Evolutionary conservation across 2,329 filamentous ascomycete species (phyloP).

Genomic region (Corniculantispora saksenae): DNA sequence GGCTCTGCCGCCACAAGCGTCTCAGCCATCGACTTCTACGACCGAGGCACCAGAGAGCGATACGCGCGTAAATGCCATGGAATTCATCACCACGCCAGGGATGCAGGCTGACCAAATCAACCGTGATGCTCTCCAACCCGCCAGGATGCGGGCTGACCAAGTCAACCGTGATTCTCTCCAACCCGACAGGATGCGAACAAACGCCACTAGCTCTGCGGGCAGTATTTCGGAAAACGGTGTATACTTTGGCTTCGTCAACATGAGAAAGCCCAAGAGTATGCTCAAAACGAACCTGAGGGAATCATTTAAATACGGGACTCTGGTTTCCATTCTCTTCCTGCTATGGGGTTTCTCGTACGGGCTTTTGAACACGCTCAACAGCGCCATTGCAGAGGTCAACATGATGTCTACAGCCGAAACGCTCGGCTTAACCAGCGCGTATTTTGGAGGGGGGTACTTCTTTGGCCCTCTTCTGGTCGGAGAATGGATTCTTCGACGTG

Average conservation of each 20-base stretch:
- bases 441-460: constrained; percentile 71
- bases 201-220: constrained; percentile 37
- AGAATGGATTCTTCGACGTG: constrained; percentile 68
- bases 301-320: constrained; percentile 69
- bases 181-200: constrained; percentile 27
- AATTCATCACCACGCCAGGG: constrained; percentile 50
- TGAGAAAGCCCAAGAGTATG: constrained; percentile 69
- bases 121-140: neutral
- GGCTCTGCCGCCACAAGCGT: neutral
- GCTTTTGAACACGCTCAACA: constrained; percentile 78
- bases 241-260: constrained; percentile 78
- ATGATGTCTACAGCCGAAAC: constrained; percentile 62
- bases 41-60: constrained; percentile 26
- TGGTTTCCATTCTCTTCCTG: constrained; percentile 81
- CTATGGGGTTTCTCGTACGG: constrained; percentile 92
- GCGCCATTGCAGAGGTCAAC: constrained; percentile 64
- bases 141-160: constrained; percentile 23
- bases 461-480: constrained; percentile 70
- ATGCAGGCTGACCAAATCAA: constrained; percentile 22
- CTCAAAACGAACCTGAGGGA: constrained; percentile 63
- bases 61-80: constrained; percentile 39
- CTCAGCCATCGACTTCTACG: constrained; percentile 5
- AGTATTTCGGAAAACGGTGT: constrained; percentile 46
- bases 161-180: constrained; percentile 5
- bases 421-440: constrained; percentile 67